Evolutionary conservation across 148 eudicot species (phyloP).

Genomic region (Dianthus caryophyllus): DNA sequence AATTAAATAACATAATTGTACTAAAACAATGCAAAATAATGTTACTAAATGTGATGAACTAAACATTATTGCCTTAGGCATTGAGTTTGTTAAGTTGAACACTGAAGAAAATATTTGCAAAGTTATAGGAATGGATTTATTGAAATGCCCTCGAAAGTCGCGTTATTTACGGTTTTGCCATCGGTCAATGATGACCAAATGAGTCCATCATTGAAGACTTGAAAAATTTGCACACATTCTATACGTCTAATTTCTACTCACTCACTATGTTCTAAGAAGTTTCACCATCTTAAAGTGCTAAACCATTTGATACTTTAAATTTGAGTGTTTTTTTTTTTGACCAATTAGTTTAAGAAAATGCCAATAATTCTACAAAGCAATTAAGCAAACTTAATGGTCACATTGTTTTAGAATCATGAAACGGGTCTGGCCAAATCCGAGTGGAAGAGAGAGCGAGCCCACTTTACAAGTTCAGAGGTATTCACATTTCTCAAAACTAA

Average conservation of each 20-base stretch:
- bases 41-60: background rate
- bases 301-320: background rate
- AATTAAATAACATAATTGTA: constrained; percentile 29
- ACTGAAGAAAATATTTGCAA: background rate
- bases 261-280: background rate
- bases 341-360: too few species aligned
- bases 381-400: too few species aligned
- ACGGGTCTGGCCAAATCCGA: too few species aligned
- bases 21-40: constrained; percentile 23
- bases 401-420: too few species aligned
- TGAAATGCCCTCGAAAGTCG: constrained; percentile 2
- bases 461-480: too few species aligned
- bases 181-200: background rate
- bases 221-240: background rate
- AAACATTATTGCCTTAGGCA: constrained; percentile 21
- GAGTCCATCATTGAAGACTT: background rate
- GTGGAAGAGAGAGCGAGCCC: too few species aligned
- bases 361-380: too few species aligned
- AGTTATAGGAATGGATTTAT: constrained; percentile 16
- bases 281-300: background rate
- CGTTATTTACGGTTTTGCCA: constrained; percentile 32
- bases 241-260: background rate
- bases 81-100: background rate
- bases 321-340: background rate
- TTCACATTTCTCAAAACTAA: too few species aligned